Evolutionary conservation across 208 protist species (phyloP).

Genomic region (Trypanosoma platydactyli): DNA sequence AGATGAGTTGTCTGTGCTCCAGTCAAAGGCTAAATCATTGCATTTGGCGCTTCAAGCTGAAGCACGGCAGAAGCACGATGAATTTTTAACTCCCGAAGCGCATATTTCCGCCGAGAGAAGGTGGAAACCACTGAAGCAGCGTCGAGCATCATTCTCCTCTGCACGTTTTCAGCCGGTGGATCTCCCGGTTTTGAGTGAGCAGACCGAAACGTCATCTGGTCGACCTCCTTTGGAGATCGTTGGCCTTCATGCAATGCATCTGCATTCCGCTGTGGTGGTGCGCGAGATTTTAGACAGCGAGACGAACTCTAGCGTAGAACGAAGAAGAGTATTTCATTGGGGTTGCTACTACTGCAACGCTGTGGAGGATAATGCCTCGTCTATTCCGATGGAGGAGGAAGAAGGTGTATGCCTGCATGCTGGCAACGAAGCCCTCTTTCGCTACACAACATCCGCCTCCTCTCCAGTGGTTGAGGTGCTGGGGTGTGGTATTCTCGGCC

Average conservation of each 20-base stretch:
- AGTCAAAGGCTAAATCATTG: conserved; percentile 40
- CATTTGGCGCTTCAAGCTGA: conserved; percentile 17
- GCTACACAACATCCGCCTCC: conserved; percentile 24
- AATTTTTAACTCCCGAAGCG: neutral
- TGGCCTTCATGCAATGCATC: conserved; percentile 67
- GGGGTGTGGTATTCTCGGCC: conserved; percentile 56
- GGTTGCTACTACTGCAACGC: conserved; percentile 84
- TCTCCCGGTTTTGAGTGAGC: conserved; percentile 14
- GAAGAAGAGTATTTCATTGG: conserved; percentile 54
- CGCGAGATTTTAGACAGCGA: conserved; percentile 1
- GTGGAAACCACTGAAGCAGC: conserved; percentile 28
- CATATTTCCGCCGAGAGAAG: neutral
- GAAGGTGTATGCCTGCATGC: conserved; percentile 41
- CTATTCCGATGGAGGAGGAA: conserved; percentile 41
- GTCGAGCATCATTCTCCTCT: conserved; percentile 26
- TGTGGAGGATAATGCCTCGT: conserved; percentile 63
- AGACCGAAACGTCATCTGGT: neutral
- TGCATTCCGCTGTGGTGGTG: conserved; percentile 70
- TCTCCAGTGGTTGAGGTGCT: conserved; percentile 28
- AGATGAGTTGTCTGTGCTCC: conserved; percentile 42
- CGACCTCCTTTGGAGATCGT: conserved; percentile 29
- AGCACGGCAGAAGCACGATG: neutral
- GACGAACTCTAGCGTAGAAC: neutral
- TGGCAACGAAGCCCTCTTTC: conserved; percentile 61
- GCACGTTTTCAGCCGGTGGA: conserved; percentile 15